Percentiles rank a stretch among this genome's conserved stretches.
Evolutionary conservation across 192 early-diverging fungal species (phyloP).

Genomic region (Piromyces finnis): DNA sequence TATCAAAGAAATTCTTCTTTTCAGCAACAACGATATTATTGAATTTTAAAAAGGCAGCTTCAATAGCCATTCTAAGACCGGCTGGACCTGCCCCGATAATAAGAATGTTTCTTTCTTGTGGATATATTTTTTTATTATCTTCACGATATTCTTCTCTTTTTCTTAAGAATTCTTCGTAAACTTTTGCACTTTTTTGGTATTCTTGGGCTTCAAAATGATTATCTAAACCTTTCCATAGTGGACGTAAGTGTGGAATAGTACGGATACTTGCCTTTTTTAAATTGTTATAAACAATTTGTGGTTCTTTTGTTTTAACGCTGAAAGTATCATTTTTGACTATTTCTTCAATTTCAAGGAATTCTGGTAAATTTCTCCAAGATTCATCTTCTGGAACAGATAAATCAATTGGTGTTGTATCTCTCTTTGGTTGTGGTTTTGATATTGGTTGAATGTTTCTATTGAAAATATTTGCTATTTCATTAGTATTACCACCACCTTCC

Average conservation of each 20-base stretch:
- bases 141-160: background rate
- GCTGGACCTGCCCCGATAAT: background rate
- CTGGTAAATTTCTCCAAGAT: background rate
- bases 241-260: background rate
- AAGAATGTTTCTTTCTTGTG: background rate
- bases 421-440: background rate
- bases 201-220: background rate
- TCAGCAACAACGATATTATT: background rate
- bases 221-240: background rate
- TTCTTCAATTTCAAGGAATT: background rate
- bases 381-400: background rate
- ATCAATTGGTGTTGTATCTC: background rate
- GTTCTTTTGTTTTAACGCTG: background rate
- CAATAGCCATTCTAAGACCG: background rate
- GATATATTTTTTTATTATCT: background rate
- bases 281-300: background rate
- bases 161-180: background rate
- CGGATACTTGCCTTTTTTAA: background rate
- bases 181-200: background rate
- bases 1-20: background rate
- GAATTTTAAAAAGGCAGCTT: background rate
- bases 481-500: background rate
- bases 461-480: background rate
- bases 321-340: background rate
- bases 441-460: background rate